Conservation (phyloP, 768 basidiomycete genomes). For the Exsudoporus frostii region DNA sequence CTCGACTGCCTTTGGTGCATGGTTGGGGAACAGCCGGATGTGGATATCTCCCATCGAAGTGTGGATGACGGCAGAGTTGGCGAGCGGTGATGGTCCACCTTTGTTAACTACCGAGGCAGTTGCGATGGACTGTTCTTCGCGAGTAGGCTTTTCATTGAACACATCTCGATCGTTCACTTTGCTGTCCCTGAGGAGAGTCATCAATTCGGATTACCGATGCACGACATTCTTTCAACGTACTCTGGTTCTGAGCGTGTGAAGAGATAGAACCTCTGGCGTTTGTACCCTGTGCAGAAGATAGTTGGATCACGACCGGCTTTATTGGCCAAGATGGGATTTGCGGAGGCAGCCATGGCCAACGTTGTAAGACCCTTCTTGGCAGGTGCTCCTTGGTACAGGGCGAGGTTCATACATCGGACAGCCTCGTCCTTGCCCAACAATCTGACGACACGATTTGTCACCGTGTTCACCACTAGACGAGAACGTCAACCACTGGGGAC, state of each 20-base stretch:
- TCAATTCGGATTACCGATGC: neutral
- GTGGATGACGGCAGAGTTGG: constrained; percentile 85
- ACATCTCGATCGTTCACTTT: constrained; percentile 91
- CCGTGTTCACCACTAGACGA: constrained; percentile 80
- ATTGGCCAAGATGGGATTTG: constrained; percentile 90
- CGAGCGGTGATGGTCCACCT: constrained; percentile 65
- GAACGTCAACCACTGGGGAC: neutral
- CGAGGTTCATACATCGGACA: constrained; percentile 83
- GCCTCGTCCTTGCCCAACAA: constrained; percentile 93
- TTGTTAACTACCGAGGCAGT: constrained; percentile 48
- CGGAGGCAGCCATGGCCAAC: constrained; percentile 91
- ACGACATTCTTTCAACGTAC: constrained; percentile 43
- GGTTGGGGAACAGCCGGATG: constrained; percentile 82
- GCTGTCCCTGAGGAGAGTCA: constrained; percentile 54
- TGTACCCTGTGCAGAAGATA: constrained; percentile 90
- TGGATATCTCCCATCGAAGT: constrained; percentile 95
- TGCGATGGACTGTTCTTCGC: constrained; percentile 91
- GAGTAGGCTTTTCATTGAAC: constrained; percentile 96
- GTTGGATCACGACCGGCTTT: constrained; percentile 86
- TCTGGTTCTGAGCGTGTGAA: constrained; percentile 91
- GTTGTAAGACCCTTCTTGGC: constrained; percentile 84
- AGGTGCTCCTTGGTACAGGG: constrained; percentile 92
- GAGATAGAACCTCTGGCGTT: constrained; percentile 89
- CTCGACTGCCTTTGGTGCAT: constrained; percentile 93
- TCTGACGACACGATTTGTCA: constrained; percentile 88